Evolutionary conservation across 1,284 basidiomycete species (phyloP), one percentile per base, ranked within the genome.

Genomic region (Ganoderma lingzhi): DNA sequence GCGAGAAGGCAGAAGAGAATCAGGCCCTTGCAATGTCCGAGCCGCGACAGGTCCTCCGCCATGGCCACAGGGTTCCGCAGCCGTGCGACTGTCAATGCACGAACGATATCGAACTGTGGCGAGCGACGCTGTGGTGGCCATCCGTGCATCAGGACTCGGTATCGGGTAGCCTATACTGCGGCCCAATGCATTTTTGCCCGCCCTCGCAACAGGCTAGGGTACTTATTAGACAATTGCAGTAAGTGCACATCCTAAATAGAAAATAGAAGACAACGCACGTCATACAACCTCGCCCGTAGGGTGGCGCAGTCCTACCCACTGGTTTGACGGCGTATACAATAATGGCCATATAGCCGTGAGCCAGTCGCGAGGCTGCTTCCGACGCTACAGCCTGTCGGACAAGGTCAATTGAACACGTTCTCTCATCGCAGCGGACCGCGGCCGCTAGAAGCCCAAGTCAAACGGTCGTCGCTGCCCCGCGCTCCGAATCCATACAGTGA

Each of bases 321-420:
- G 48, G 48, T 51, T 51, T 28, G 55, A 35, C 55, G 55, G 55
- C 32, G 32, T 56, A 35, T 56, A 56, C 48, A 35, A 56, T 56
- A 32, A 56, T 35, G 55, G 55, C 28, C 3, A 19, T 35, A 8
- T 17, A 56, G 19, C 55, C 28, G 19, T 17, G 55, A 35, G 12
- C 48, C 48, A 51, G 48, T 35, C 35, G 35, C 55, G 55, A 10
- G 55, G 32, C 0, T 15, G 2, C 55, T 30, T 39, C 56, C 8
- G 56, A 39, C 35, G 56, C 56, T 28, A 28, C 28, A 51, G 48
- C 48, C 48, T 59, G 56, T 59, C 39, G 35, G 35, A 59, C 35
- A 59, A 59, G 56, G 56, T 59, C 39, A 35, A 37, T 6, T 37
- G 56, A 37, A 35, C 15, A 10, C 39, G 9, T 41, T 41, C 39